Evolutionary conservation across 345 rosid species (phyloP).

Genomic region (Tarenaya hassleriana): DNA sequence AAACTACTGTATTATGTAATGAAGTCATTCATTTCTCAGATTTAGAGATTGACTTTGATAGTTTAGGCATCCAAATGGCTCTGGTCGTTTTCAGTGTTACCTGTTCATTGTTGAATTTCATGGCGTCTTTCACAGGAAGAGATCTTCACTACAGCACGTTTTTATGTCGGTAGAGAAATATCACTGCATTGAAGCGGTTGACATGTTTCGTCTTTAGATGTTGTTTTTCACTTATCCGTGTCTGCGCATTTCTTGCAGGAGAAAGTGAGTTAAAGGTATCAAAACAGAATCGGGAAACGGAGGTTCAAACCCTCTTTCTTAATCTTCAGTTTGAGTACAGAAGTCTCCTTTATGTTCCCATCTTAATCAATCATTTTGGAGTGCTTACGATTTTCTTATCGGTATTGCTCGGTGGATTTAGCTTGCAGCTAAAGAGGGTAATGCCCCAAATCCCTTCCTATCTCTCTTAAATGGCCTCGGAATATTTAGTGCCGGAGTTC

Average conservation of each 20-base stretch:
- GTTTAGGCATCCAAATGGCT: too few relatives aligned
- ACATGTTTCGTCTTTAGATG: conserved; percentile 2
- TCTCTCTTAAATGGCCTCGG: conserved; percentile 76
- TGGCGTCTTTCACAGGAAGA: too few relatives aligned
- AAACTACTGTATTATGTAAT: too few relatives aligned
- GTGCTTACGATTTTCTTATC: conserved; percentile 15
- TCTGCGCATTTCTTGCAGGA: conserved; percentile 39
- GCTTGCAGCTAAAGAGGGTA: conserved; percentile 36
- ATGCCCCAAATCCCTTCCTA: conserved; percentile 49
- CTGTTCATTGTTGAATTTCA: too few relatives aligned
- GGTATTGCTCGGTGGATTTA: conserved; percentile 26
- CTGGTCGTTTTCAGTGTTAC: too few relatives aligned
- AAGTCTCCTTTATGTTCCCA: conserved; percentile 1
- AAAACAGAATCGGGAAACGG: conserved; percentile 33
- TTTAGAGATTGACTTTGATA: too few relatives aligned
- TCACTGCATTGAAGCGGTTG: too few relatives aligned
- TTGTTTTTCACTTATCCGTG: conserved; percentile 17
- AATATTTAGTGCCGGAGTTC: conserved; percentile 60
- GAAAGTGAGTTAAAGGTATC: conserved; percentile 31
- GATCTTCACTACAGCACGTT: too few relatives aligned
- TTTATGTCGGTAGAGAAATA: too few relatives aligned
- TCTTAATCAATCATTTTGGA: not conserved
- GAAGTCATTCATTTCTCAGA: too few relatives aligned
- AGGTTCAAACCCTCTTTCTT: conserved; percentile 42
- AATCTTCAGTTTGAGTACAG: too few relatives aligned